Percentiles rank a stretch among this genome's conserved stretches.
Evolutionary conservation across 2,329 filamentous ascomycete species (phyloP).

Genomic region (Fusarium sp.): DNA sequence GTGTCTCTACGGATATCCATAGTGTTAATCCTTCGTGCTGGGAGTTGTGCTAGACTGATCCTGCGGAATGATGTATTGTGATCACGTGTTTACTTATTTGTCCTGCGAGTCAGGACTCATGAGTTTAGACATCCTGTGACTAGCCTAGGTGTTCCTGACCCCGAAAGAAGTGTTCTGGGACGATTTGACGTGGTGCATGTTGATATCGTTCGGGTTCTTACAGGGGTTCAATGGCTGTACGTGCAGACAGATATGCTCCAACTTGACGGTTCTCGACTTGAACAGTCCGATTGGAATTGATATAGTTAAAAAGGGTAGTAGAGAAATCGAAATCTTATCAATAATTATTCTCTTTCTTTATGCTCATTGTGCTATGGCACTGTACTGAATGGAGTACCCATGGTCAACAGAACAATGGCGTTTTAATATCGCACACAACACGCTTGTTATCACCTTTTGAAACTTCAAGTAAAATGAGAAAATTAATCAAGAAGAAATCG

Average conservation of each 20-base stretch:
- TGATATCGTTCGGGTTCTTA: too few relatives aligned
- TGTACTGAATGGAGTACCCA: fast-evolving
- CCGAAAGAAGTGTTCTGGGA: neutral
- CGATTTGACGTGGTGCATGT: neutral
- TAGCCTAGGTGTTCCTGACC: neutral
- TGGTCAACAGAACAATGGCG: too few relatives aligned
- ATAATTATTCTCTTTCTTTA: neutral
- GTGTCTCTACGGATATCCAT: neutral
- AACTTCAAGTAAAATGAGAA: neutral
- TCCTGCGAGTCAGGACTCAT: neutral
- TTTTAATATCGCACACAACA: too few relatives aligned
- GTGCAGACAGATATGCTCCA: neutral
- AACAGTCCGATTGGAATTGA: neutral
- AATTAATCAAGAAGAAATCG: neutral
- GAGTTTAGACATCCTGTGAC: neutral
- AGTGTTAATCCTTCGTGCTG: neutral
- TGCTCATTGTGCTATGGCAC: too few relatives aligned
- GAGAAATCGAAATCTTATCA: neutral
- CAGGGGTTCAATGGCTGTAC: neutral
- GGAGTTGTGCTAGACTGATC: neutral
- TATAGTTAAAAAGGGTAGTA: fast-evolving
- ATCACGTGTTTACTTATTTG: neutral
- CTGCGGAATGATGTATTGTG: neutral
- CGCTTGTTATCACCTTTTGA: neutral
- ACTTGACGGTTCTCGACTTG: neutral